Conservation (phyloP, 2,329 filamentous ascomycete species). For the Xylariaceae sp. region DNA sequence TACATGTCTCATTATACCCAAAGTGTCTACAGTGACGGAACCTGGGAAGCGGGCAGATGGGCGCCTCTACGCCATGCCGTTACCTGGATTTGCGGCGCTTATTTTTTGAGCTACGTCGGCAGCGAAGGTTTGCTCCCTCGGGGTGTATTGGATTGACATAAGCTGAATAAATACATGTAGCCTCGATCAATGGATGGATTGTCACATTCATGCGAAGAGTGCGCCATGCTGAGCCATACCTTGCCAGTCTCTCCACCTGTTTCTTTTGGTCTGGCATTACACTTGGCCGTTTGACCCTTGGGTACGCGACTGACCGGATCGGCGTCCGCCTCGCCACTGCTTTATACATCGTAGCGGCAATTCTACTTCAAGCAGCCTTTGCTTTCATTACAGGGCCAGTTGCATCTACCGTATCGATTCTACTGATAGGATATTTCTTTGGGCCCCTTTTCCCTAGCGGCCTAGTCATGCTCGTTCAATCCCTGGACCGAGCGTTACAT, state of each 20-base stretch:
- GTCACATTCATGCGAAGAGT: slow-evolving; percentile 1
- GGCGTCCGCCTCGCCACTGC: slow-evolving; percentile 1
- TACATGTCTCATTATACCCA: neutral
- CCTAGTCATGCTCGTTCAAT: neutral
- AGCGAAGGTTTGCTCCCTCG: neutral
- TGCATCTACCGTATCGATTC: neutral
- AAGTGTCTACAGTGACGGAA: neutral
- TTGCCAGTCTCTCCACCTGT: slow-evolving; percentile 1
- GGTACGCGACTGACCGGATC: neutral
- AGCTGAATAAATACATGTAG: neutral
- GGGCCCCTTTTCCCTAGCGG: slow-evolving; percentile 1
- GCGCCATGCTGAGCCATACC: neutral
- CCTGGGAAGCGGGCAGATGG: neutral
- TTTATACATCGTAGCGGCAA: neutral
- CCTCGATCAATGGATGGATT: slow-evolving; percentile 1
- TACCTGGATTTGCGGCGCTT: slow-evolving; percentile 1
- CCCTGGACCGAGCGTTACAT: neutral
- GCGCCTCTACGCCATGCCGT: neutral
- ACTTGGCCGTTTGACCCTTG: neutral
- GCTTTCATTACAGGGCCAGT: neutral
- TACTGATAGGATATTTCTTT: slow-evolving; percentile 1
- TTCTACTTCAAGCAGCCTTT: neutral
- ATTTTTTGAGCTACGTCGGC: slow-evolving; percentile 1
- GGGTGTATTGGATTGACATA: neutral
- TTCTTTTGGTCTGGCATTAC: slow-evolving; percentile 1